Conservation (phyloP, 768 basidiomycete genomes). For the Macrolepiota dolichaula region DNA sequence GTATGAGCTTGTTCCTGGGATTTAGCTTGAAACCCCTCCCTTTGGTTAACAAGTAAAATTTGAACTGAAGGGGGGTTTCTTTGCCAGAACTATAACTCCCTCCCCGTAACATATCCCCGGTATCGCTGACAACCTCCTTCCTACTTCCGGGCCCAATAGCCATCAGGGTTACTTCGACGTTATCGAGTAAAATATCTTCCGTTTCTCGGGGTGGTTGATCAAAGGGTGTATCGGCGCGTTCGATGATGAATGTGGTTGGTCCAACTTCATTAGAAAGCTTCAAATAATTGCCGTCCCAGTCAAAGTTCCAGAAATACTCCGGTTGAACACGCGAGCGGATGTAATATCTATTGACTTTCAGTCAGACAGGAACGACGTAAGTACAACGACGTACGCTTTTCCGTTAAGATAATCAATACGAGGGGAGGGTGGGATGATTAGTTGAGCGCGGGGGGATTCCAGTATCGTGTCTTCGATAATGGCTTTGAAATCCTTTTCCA, state of each 20-base stretch:
- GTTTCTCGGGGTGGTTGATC: neutral
- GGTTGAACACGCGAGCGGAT: neutral
- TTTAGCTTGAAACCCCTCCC: neutral
- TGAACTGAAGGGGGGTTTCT: neutral
- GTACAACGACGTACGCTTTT: neutral
- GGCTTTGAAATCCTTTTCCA: neutral
- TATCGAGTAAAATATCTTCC: neutral
- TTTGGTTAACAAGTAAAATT: neutral
- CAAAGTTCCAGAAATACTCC: neutral
- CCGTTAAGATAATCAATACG: neutral
- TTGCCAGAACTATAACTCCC: neutral
- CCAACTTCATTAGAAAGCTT: neutral
- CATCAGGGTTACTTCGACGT: neutral
- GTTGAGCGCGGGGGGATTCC: neutral
- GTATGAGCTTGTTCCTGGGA: neutral
- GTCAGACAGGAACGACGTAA: neutral
- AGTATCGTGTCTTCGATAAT: neutral
- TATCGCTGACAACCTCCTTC: neutral
- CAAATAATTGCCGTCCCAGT: neutral
- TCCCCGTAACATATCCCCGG: neutral
- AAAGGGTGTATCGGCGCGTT: neutral
- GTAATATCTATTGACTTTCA: neutral
- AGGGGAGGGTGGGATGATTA: neutral
- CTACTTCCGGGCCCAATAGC: neutral
- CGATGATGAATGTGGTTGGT: neutral